These are phyloP conservation scores for Garcia nutans DNA, from an alignment of 345 rosid genomes.

Conservation along the genomic window DNA sequence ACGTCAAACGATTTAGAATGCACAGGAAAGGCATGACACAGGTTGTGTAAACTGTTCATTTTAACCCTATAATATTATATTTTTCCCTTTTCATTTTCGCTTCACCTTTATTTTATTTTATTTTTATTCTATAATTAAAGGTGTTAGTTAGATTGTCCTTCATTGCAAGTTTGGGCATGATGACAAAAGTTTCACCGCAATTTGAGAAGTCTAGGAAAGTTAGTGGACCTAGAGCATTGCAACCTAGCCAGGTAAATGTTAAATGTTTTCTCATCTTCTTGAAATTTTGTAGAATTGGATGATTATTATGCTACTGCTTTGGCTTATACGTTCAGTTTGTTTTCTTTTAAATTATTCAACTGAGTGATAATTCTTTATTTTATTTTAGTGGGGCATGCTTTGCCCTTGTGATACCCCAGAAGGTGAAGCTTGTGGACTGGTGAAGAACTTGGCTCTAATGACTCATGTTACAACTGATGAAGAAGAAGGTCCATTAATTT, in stretches of 20 bases:
- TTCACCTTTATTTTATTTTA: slow-evolving; percentile 7
- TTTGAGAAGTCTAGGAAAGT: slow-evolving; percentile 98
- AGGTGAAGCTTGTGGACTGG: slow-evolving; percentile 96
- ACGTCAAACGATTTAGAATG: slow-evolving; percentile 89
- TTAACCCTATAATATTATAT: slow-evolving; percentile 9
- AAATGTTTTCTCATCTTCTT: slow-evolving; percentile 1
- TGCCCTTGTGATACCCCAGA: slow-evolving; percentile 99
- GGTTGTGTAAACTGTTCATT: slow-evolving; percentile 38
- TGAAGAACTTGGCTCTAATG: slow-evolving; percentile 96
- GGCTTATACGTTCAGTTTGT: slow-evolving; percentile 9
- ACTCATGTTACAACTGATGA: slow-evolving; percentile 97
- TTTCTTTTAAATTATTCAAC: neutral
- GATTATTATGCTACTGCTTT: neutral
- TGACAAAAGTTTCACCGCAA: slow-evolving; percentile 79
- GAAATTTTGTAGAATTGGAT: neutral
- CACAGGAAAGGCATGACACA: slow-evolving; percentile 97
- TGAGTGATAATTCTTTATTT: neutral
- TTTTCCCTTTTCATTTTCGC: slow-evolving; percentile 18
- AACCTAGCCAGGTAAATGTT: slow-evolving; percentile 84
- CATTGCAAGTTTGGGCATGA: slow-evolving; percentile 72
- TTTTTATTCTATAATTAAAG: slow-evolving; percentile 33
- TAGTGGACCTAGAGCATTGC: slow-evolving; percentile 98
- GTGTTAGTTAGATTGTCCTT: slow-evolving; percentile 79
- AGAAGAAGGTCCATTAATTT: slow-evolving; percentile 81
- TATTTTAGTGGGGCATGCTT: slow-evolving; percentile 93